Percentiles rank a stretch among this genome's conserved stretches.
These are phyloP conservation scores for Dysphania ambrosioides DNA, from an alignment of 148 eudicot genomes.

Conservation along the genomic window DNA sequence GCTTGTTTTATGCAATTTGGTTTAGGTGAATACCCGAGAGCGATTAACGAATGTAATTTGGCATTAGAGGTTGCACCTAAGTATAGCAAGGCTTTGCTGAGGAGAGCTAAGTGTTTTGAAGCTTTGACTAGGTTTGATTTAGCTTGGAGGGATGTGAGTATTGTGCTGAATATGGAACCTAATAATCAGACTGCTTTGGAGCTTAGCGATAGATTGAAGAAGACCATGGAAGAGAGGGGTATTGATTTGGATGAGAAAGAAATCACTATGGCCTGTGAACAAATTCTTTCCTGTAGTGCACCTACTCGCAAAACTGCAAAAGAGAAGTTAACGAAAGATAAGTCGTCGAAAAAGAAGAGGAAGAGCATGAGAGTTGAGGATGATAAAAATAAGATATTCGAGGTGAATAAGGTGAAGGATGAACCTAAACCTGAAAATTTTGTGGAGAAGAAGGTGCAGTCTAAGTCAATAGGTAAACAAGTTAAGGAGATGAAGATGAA, in stretches of 20 bases:
- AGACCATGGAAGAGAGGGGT: conserved; percentile 61
- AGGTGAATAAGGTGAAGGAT: conserved; percentile 26
- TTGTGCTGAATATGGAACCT: conserved; percentile 79
- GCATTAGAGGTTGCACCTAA: conserved; percentile 96
- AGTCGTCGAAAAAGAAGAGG: conserved; percentile 38
- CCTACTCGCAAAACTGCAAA: conserved; percentile 35
- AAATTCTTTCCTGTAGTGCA: conserved; percentile 30
- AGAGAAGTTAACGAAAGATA: conserved; percentile 34
- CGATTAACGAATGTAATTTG: conserved; percentile 81
- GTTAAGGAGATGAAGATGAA: conserved; percentile 31
- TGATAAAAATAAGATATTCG: conserved; percentile 19
- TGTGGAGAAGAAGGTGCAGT: conserved; percentile 26
- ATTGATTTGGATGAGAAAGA: conserved; percentile 61
- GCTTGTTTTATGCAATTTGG: conserved; percentile 94
- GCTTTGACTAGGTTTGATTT: conserved; percentile 69
- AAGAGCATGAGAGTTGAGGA: conserved; percentile 28
- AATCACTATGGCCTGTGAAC: conserved; percentile 33
- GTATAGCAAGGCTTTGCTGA: conserved; percentile 89
- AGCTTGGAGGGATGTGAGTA: conserved; percentile 79
- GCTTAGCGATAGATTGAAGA: conserved; percentile 52
- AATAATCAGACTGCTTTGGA: conserved; percentile 80
- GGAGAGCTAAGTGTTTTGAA: conserved; percentile 88
- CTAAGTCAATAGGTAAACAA: conserved; percentile 18
- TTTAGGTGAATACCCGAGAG: conserved; percentile 78
- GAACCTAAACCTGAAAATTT: conserved; percentile 13